Evolutionary conservation across 768 basidiomycete genomes (phyloP), one percentile per base, ranked within the genome.

Genomic region (Ramaria sp.): DNA sequence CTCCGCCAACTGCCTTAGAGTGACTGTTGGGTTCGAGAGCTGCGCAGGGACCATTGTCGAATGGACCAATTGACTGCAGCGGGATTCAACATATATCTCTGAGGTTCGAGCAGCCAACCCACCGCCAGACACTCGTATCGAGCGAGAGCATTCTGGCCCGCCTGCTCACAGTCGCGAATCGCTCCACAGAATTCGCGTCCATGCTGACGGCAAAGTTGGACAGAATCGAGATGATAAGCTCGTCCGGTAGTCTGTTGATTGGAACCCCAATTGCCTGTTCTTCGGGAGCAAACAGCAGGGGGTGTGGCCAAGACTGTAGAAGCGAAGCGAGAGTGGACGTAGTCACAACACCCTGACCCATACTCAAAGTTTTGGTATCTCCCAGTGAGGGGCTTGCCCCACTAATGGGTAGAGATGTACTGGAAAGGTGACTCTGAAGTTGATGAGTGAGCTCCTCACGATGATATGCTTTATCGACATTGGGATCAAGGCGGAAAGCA

Each of bases 71-170:
- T 78, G 50, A 42, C 41, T 58, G 19, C 17, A 42, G 22, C 54
- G 38, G 54, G 49, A 39, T 54, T 3, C 51, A 64, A 37, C 66
- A 31, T 9, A 58, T 7, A 33, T 33, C 3, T 49, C 22, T 48
- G 47, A 27, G 9, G 24, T 24, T 48, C 31, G 47, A 20, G 33
- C 51, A 42, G 31, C 59, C 22, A 38, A 30, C 53, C 43, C 61
- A 87, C 90, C 82, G 86, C 91, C 91, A 93, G 54, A 91, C 78
- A 3, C 73, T 72, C 19, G 77, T 69, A 59, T 90, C 87, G 51
- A 91, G 69, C 10, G 81, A 83, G 19, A 94, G 61, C 9, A 90
- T 64, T 42, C 91, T 78, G 4, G 88, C 85, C 64, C 84, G 91
- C 56, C 85, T 81, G 65, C 79, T 82, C 1, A 88, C 81, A 19